These are phyloP conservation scores for Coprinellus micaceus DNA, from an alignment of 768 basidiomycete genomes.

Conservation along the genomic window DNA sequence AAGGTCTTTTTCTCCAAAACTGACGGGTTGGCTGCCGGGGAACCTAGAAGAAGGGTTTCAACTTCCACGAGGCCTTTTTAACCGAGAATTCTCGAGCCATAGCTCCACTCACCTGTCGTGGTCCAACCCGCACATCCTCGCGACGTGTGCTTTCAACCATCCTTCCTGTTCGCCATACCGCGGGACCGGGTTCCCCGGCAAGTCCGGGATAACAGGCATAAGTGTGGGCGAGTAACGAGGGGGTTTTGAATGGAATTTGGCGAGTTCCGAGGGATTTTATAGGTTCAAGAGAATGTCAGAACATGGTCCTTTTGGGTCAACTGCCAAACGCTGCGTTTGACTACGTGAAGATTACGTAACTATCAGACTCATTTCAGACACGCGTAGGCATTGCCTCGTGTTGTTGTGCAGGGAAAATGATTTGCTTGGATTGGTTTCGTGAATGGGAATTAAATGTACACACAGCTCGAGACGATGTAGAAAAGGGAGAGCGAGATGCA, in stretches of 20 bases:
- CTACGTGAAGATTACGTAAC: constrained; percentile 15
- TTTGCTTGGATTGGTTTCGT: background rate
- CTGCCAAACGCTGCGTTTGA: no score
- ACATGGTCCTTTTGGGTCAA: no score
- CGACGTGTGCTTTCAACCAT: constrained; percentile 68
- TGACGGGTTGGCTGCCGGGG: constrained; percentile 94
- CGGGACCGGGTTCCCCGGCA: constrained; percentile 60
- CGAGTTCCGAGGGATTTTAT: background rate
- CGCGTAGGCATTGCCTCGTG: background rate
- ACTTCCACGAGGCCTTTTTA: constrained; percentile 2
- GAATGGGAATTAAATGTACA: background rate
- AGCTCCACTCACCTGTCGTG: constrained; percentile 51
- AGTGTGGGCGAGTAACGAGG: constrained; percentile 1
- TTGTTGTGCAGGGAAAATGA: no score
- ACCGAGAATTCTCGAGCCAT: background rate
- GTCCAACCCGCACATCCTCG: constrained; percentile 59
- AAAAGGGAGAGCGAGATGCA: constrained; percentile 14
- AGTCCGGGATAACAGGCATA: constrained; percentile 65
- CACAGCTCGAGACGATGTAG: constrained; percentile 5
- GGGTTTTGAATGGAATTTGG: background rate
- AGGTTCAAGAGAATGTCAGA: no score
- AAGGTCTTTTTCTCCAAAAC: constrained; percentile 71
- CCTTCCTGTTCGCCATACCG: constrained; percentile 54
- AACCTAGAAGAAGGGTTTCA: constrained; percentile 50
- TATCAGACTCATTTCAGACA: background rate